Percentiles rank a stretch among this genome's conserved stretches.
phyloP scores from a whole-genome alignment of 2,329 filamentous ascomycete genomes.

The Cordyceps cicadae region DNA sequence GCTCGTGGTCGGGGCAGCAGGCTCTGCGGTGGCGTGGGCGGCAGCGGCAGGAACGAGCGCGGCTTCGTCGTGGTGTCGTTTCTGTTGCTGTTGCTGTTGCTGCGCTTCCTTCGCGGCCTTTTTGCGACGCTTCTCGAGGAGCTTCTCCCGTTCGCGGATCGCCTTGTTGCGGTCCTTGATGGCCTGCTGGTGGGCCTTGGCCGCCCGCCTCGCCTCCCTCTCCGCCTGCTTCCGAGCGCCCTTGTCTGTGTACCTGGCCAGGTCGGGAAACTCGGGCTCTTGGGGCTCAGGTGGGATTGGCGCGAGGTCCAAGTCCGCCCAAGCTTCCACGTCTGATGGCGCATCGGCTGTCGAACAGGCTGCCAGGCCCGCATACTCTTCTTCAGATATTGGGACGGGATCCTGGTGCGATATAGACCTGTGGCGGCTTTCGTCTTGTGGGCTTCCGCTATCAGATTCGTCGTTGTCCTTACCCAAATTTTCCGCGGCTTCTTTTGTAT shows the following conservation, averaged over 20 bases:
- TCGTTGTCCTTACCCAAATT: background rate
- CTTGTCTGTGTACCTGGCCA: slow-evolving; percentile 53
- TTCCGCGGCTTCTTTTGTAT: background rate
- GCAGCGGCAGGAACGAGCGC: background rate
- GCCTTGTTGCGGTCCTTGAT: slow-evolving; percentile 59
- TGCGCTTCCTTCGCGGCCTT: slow-evolving; percentile 34
- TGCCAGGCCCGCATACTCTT: background rate
- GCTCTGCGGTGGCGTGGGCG: slow-evolving; percentile 15
- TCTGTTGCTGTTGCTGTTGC: slow-evolving; percentile 14
- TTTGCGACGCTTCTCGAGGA: slow-evolving; percentile 45
- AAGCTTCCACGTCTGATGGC: background rate
- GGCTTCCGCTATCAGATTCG: slow-evolving; percentile 6
- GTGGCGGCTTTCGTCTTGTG: slow-evolving; percentile 15
- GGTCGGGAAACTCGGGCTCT: slow-evolving; percentile 48
- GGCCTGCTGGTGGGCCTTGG: slow-evolving; percentile 58
- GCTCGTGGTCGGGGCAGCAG: slow-evolving; percentile 1
- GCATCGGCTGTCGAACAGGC: background rate
- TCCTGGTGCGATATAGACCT: slow-evolving; percentile 29
- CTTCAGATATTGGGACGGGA: slow-evolving; percentile 30
- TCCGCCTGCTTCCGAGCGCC: slow-evolving; percentile 59
- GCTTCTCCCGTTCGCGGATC: slow-evolving; percentile 54
- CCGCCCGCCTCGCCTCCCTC: slow-evolving; percentile 54
- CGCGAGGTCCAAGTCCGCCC: background rate
- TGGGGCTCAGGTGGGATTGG: slow-evolving; percentile 43
- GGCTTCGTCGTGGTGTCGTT: slow-evolving; percentile 19